Evolutionary conservation across 345 rosid species (phyloP).

Genomic region (Acer yangbiense): DNA sequence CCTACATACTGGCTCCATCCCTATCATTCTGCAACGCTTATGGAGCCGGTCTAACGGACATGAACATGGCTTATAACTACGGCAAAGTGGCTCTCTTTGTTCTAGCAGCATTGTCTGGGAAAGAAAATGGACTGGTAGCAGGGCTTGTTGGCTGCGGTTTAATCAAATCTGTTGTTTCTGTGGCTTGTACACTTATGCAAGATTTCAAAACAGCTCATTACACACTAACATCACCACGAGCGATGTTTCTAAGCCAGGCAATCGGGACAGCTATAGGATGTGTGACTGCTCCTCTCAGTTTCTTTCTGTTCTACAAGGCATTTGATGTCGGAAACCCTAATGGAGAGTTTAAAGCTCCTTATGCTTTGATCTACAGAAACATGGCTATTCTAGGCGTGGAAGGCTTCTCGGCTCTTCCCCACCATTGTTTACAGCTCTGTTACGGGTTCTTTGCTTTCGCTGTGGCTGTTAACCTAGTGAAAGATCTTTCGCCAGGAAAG

Average conservation of each 20-base stretch:
- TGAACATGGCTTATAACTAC: constrained; percentile 97
- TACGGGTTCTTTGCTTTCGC: constrained; percentile 84
- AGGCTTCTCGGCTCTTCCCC: constrained; percentile 68
- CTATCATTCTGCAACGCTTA: constrained; percentile 93
- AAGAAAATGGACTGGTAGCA: constrained; percentile 77
- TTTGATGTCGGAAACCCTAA: constrained; percentile 89
- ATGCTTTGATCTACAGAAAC: constrained; percentile 87
- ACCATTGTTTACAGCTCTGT: constrained; percentile 60
- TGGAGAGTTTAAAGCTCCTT: constrained; percentile 91
- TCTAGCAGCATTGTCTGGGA: constrained; percentile 75
- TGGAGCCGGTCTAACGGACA: constrained; percentile 94
- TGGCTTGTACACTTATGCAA: constrained; percentile 90
- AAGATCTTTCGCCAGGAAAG: constrained; percentile 62
- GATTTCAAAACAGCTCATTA: constrained; percentile 90
- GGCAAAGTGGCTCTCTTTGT: constrained; percentile 89
- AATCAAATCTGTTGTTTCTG: constrained; percentile 83
- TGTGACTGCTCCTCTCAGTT: constrained; percentile 70
- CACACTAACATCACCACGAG: constrained; percentile 81
- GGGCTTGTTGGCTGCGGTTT: constrained; percentile 92
- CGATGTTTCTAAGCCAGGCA: constrained; percentile 85
- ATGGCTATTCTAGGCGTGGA: constrained; percentile 67
- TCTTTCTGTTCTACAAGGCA: constrained; percentile 87
- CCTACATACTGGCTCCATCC: constrained; percentile 87
- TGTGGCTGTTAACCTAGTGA: constrained; percentile 55
- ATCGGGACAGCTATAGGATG: constrained; percentile 82